Evolutionary conservation across 1,284 basidiomycete genomes (phyloP), one percentile per base, ranked within the genome.

Genomic region (Ustilago trichophora): DNA sequence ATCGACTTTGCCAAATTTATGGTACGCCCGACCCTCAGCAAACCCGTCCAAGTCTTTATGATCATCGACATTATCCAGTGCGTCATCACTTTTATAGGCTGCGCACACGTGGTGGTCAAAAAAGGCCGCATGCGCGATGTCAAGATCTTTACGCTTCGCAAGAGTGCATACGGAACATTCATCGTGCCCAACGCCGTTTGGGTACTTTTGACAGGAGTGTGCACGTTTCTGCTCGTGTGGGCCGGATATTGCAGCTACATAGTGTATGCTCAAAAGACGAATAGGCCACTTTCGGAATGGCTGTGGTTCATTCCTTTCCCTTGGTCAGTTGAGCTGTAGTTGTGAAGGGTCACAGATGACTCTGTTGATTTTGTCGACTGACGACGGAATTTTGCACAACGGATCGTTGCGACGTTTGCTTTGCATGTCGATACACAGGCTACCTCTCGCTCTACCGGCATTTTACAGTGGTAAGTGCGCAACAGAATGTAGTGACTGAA

Each of bases 131-230:
- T 43, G 35, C 26, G 35, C 7, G 26, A 43, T 5, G 9, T 51
- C 0, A 38, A 35, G 2, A 7, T 59, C 38, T 11, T 52, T 24
- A 59, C 29, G 0, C 18, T 59, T 1, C 34, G 50, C 12, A 33
- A 34, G n/a, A 59, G 36, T n/a, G 22, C 38, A 1, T 53, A 38
- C 21, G 57, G 49, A 2, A 43, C 33, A 6, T 53, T 53, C 15
- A 43, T 59, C 3, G 49, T 59, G 1, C 56, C 56, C n/a, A 59
- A 59, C 33, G 56, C 49, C 12, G 34, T 59, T n/a, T 48, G 36
- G 36, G 22, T 32, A 2, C 11, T 47, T 11, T 10, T 59, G 16
- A 6, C 8, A 12, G 12, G 27, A 3, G 24, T 38, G 2, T 19
- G 18, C 8, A 4, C 48, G n/a, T 52, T 47, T 18, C 22, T 52